These are phyloP conservation scores for Cutaneotrichosporon sp. DNA, from an alignment of 1,284 basidiomycete species.

Conservation along the genomic window DNA sequence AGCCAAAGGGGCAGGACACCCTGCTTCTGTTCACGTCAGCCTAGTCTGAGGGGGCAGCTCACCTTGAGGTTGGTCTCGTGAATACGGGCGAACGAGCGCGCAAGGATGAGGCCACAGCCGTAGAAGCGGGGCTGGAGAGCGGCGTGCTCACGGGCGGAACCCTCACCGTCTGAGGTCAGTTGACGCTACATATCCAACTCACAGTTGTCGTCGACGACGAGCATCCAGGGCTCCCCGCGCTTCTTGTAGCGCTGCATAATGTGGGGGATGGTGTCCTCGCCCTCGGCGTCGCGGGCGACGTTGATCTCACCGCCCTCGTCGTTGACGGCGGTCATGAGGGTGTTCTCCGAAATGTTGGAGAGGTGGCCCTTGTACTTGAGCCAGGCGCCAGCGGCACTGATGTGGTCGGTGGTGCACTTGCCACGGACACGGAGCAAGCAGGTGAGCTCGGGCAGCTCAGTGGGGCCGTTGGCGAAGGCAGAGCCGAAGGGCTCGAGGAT, in stretches of 20 bases:
- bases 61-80: constrained; percentile 93
- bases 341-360: constrained; percentile 94
- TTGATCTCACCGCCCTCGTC: constrained; percentile 92
- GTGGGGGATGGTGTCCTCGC: constrained; percentile 79
- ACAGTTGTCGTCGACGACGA: constrained; percentile 88
- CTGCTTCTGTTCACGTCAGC: constrained; percentile 65
- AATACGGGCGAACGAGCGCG: constrained; percentile 94
- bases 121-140: constrained; percentile 96
- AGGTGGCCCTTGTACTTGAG: constrained; percentile 95
- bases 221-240: constrained; percentile 82
- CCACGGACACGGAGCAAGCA: constrained; percentile 90
- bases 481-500: constrained; percentile 81
- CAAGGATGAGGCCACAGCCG: constrained; percentile 79
- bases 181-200: constrained; percentile 18
- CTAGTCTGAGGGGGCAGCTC: neutral
- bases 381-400: constrained; percentile 95
- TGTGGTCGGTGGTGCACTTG: constrained; percentile 99
- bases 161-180: constrained; percentile 73
- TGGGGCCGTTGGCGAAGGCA: constrained; percentile 65
- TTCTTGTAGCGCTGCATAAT: constrained; percentile 85
- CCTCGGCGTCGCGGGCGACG: constrained; percentile 72
- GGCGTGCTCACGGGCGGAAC: constrained; percentile 83
- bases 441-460: constrained; percentile 78
- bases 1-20: constrained; percentile 91
- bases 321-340: constrained; percentile 79